phyloP scores from a whole-genome alignment of 1,139 yeast genomes.

The Candida pseudoviswanathii region DNA sequence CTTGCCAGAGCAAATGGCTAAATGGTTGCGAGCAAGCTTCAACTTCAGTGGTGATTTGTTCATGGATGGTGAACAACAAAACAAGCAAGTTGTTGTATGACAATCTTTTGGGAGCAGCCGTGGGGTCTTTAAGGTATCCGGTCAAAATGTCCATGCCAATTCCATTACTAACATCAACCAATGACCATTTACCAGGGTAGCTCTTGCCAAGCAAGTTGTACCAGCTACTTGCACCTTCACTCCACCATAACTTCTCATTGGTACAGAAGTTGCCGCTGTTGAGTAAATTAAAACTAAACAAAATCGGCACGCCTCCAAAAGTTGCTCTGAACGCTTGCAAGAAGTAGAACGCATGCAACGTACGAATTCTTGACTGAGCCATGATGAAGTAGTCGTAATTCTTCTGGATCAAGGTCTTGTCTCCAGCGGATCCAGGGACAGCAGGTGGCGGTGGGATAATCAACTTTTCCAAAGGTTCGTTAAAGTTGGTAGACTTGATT shows the following conservation, averaged over 20 bases:
- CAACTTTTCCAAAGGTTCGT: constrained; percentile 66
- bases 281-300: constrained; percentile 58
- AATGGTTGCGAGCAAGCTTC: constrained; percentile 24
- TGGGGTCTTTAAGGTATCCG: constrained; percentile 26
- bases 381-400: constrained; percentile 75
- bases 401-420: constrained; percentile 24
- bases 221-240: constrained; percentile 65
- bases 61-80: constrained; percentile 72
- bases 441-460: constrained; percentile 55
- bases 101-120: constrained; percentile 18
- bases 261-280: constrained; percentile 77
- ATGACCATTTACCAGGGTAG: constrained; percentile 19
- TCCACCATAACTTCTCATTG: constrained; percentile 69
- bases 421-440: constrained; percentile 19
- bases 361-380: constrained; percentile 84
- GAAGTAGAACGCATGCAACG: constrained; percentile 77
- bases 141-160: constrained; percentile 51
- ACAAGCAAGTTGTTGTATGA: constrained; percentile 64
- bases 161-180: constrained; percentile 63
- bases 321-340: constrained; percentile 72
- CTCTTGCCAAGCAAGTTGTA: constrained; percentile 23
- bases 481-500: constrained; percentile 74
- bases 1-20: constrained; percentile 54
- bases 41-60: constrained; percentile 60
- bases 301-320: constrained; percentile 60